Evolutionary conservation across 75 land plant species (phyloP).

Genomic region (Sequoia sempervirens): DNA sequence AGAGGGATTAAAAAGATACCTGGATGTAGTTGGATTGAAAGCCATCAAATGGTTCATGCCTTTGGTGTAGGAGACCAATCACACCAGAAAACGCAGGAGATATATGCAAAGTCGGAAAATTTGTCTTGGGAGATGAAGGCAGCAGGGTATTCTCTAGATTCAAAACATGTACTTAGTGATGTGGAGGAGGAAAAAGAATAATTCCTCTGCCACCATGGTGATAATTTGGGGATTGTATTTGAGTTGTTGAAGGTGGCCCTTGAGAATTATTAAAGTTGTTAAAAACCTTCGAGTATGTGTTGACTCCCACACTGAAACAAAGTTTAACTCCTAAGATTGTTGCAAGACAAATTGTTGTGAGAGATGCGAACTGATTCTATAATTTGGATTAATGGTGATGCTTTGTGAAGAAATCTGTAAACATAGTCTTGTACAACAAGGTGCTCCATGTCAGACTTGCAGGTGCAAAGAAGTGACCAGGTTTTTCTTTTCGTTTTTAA

Average conservation of each 20-base stretch:
- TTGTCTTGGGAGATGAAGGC: neutral
- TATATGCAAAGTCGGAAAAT: neutral
- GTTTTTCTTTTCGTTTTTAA: no score
- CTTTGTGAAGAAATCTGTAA: neutral
- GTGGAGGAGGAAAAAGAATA: neutral
- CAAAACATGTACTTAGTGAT: neutral
- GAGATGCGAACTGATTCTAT: slow-evolving; percentile 10
- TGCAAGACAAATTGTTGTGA: slow-evolving; percentile 2
- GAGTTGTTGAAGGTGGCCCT: neutral
- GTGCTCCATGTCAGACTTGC: no score
- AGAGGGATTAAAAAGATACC: neutral
- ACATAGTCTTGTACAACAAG: neutral
- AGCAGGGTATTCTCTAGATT: neutral
- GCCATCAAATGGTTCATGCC: neutral
- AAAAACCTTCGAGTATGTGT: slow-evolving; percentile 7
- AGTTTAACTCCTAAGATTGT: slow-evolving; percentile 9
- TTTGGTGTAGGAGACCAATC: neutral
- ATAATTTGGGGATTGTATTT: neutral
- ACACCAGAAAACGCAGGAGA: neutral
- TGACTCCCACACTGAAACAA: slow-evolving; percentile 8
- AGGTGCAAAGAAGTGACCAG: no score
- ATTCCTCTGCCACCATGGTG: neutral
- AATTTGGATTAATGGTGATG: slow-evolving; percentile 9
- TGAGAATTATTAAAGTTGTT: neutral
- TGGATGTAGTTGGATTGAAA: slow-evolving; percentile 1